Evolutionary conservation across 345 rosid species (phyloP), one percentile per base, ranked within the genome.

Genomic region (Sisymbrium altissimum): DNA sequence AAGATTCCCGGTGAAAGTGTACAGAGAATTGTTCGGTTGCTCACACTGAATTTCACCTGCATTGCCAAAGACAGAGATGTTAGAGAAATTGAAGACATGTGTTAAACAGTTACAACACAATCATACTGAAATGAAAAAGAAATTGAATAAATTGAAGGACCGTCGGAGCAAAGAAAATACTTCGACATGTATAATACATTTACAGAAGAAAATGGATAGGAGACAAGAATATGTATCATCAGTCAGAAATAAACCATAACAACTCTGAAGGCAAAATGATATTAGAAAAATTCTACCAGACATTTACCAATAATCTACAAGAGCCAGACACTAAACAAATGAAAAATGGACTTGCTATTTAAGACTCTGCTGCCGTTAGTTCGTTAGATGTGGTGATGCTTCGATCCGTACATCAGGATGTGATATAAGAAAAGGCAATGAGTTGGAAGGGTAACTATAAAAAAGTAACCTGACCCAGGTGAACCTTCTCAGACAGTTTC

Each of bases 1-100:
- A 75, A 96, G 97, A 84, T 96, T 96, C 72, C 99, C 99, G 12
- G 96, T 90, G 84, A 90, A 96, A 56, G 98, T 96, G 85, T 96
- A 96, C 80, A 96, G 80, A 15, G 99, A 96, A 81, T 92, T 96
- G 78, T 96, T 96, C 2, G 99, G 99, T 65, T 96, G 96, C 85
- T 96, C 99, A 74, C 98, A 96, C 83, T 96, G 98, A 80, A 96
- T 85, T 88, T 92, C 97, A 81, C 97, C 99, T 96, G 86, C 79
- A 84, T 75, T 64, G 64, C 72, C 72, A 78, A 72, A 52, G 23
- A 74, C 44, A 71, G 62, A 48, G 46, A 66, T 71, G 56, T 53
- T 66, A 53, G 44, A 60, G 65, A 45, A 49, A 58, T 43, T 65
- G 25, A 56, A 29, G 61, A 46, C 30, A 23, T 38, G 36, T 27